Evolutionary conservation across 108 stramenopile genomes (phyloP), one percentile per base, ranked within the genome.

Genomic region (Seminavis robusta): DNA sequence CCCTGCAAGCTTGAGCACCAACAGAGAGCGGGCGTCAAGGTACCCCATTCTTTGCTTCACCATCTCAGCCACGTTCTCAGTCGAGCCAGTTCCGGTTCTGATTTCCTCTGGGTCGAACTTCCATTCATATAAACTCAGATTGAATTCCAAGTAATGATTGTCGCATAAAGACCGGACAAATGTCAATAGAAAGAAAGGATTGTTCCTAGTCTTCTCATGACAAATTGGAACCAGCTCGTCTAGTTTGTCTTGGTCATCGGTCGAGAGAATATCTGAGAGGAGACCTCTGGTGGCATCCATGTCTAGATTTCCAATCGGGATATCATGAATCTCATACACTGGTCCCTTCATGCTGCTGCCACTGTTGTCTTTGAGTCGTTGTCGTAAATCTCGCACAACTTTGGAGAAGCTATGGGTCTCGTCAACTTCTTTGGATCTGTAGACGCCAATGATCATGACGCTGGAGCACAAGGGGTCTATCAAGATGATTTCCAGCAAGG

Each of bases 371-470:
- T n/a, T n/a, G n/a, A n/a, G n/a, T n/a, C n/a, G n/a, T n/a, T n/a
- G n/a, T n/a, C n/a, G n/a, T n/a, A n/a, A n/a, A n/a, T n/a, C n/a
- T n/a, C n/a, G n/a, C n/a, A n/a, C n/a, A n/a, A n/a, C n/a, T n/a
- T n/a, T n/a, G n/a, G n/a, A n/a, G n/a, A 58, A 46, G 15, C 29
- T 33, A 49, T 62, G 59, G 20, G 41, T 43, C 1, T 42, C 58
- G 9, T 65, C 40, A 6, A 75, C 65, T 43, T 83, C 77, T 41
- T 83, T 64, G 45, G 69, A 69, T 37, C 81, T 67, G 42, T 74
- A 76, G 0, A 61, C 32, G 9, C 77, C 77, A 16, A 79, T 53
- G 33, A 83, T 44, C 46, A 83, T 17, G 23, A 61, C 11, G n/a
- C 34, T 34, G 2, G 19, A 33, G 15, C 20, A 52, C 25, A 27